Evolutionary conservation across 371 early-diverging fungal genomes (phyloP).

Genomic region (Cokeromyces recurvatus): DNA sequence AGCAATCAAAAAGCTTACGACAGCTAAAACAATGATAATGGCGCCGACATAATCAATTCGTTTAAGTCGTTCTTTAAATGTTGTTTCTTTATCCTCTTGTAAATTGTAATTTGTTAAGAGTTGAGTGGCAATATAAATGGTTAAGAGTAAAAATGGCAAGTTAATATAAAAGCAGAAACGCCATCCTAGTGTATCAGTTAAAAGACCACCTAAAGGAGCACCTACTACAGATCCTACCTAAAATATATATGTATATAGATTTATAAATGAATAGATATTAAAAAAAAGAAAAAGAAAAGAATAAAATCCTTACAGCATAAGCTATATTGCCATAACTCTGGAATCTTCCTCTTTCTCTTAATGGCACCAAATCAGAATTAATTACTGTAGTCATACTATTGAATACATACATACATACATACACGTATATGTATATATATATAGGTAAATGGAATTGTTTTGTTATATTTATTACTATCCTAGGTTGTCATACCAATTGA

Average conservation of each 20-base stretch:
- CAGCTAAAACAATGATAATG: slow-evolving; percentile 38
- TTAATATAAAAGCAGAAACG: slow-evolving; percentile 79
- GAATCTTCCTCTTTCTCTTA: slow-evolving; percentile 46
- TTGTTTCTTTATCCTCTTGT: slow-evolving; percentile 8
- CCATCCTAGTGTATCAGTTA: slow-evolving; percentile 55
- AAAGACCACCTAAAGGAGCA: slow-evolving; percentile 48
- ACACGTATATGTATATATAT: no score
- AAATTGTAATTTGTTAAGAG: slow-evolving; percentile 33
- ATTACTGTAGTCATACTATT: slow-evolving; percentile 36
- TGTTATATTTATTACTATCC: no score
- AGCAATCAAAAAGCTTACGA: slow-evolving; percentile 51
- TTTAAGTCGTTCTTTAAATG: slow-evolving; percentile 25
- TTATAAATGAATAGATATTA: background rate
- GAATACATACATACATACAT: background rate
- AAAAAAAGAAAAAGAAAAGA: background rate
- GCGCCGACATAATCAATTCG: slow-evolving; percentile 64
- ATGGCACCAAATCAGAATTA: slow-evolving; percentile 38
- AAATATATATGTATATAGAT: background rate
- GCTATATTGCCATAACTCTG: slow-evolving; percentile 47
- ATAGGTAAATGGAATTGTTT: background rate
- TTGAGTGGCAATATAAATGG: slow-evolving; percentile 17
- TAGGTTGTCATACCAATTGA: slow-evolving; percentile 18
- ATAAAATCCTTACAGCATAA: slow-evolving; percentile 23
- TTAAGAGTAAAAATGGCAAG: slow-evolving; percentile 58
- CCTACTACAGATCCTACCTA: slow-evolving; percentile 14